Percentiles rank a stretch among this genome's conserved stretches.
Evolutionary conservation across 345 rosid species (phyloP).

Genomic region (Clausena lansium): DNA sequence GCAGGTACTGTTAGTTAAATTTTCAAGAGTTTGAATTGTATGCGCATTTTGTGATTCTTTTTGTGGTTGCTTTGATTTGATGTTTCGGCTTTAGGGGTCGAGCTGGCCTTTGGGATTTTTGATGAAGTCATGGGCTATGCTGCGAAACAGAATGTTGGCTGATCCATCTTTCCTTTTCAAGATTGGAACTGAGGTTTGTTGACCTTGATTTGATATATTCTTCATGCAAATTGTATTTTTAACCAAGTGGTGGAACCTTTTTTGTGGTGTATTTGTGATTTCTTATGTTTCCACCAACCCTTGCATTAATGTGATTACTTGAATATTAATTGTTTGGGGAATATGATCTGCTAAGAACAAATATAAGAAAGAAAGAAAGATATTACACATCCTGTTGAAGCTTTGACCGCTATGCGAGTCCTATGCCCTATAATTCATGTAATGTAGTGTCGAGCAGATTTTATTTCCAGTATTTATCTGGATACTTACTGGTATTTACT

Average conservation of each 20-base stretch:
- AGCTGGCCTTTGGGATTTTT: conserved; percentile 64
- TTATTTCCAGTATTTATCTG: not conserved
- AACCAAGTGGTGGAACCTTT: not conserved
- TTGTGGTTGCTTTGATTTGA: not conserved
- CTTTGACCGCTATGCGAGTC: no score
- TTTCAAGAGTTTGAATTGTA: not conserved
- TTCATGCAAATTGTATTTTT: not conserved
- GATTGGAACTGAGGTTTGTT: conserved; percentile 83
- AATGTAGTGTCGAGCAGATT: not conserved
- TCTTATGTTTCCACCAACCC: not conserved
- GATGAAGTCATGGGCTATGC: conserved; percentile 67
- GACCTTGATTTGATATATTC: not conserved
- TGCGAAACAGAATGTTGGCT: conserved; percentile 85
- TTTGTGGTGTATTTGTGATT: not conserved
- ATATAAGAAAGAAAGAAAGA: not conserved
- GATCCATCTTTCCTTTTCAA: conserved; percentile 97
- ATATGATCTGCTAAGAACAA: not conserved
- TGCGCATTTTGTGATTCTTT: not conserved
- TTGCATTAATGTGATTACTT: not conserved
- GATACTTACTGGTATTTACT: not conserved
- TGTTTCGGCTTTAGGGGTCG: conserved; percentile 49
- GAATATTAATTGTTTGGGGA: not conserved
- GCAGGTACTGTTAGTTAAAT: conserved; percentile 37
- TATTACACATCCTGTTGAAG: not conserved
- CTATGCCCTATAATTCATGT: not conserved